Percentiles rank a stretch among this genome's conserved stretches.
Evolutionary conservation across 192 early-diverging fungal species (phyloP).

Genomic region (Phycomyces blakesleeanus): DNA sequence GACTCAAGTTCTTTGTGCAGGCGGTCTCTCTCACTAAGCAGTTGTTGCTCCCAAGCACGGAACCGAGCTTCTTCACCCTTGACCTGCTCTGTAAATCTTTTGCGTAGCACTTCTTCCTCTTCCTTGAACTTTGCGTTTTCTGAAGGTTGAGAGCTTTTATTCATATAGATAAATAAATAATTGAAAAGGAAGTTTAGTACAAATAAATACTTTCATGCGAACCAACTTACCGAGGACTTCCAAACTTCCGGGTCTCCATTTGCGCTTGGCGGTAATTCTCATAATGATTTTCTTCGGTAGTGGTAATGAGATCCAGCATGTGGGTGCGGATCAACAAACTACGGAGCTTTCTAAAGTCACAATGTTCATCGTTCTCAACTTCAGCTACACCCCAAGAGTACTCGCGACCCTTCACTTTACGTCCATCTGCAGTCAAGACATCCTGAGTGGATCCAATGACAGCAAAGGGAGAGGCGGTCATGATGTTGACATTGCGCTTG

Average conservation of each 20-base stretch:
- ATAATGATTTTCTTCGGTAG: constrained; percentile 95
- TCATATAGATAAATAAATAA: background rate
- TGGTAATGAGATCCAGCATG: constrained; percentile 93
- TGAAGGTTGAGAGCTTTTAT: constrained; percentile 17
- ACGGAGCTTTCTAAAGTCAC: constrained; percentile 93
- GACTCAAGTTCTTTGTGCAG: constrained; percentile 96
- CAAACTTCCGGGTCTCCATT: constrained; percentile 87
- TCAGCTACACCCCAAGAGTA: constrained; percentile 95
- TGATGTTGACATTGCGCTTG: constrained; percentile 77
- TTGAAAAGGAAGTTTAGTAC: background rate
- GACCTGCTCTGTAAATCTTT: constrained; percentile 96
- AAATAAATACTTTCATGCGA: background rate
- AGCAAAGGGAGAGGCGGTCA: constrained; percentile 92
- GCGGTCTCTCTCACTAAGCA: constrained; percentile 89
- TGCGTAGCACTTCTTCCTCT: constrained; percentile 92
- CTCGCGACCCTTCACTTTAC: constrained; percentile 83
- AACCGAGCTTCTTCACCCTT: constrained; percentile 93
- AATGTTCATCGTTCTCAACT: constrained; percentile 95
- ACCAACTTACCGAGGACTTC: constrained; percentile 65
- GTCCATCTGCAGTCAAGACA: constrained; percentile 81
- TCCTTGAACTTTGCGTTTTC: constrained; percentile 95
- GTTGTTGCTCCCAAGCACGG: constrained; percentile 93
- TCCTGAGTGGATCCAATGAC: constrained; percentile 88
- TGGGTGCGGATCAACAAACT: constrained; percentile 87
- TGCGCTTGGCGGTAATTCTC: constrained; percentile 88